These are phyloP conservation scores for Verticillium isaacii DNA, from an alignment of 2,329 filamentous ascomycete genomes.

Conservation along the genomic window DNA sequence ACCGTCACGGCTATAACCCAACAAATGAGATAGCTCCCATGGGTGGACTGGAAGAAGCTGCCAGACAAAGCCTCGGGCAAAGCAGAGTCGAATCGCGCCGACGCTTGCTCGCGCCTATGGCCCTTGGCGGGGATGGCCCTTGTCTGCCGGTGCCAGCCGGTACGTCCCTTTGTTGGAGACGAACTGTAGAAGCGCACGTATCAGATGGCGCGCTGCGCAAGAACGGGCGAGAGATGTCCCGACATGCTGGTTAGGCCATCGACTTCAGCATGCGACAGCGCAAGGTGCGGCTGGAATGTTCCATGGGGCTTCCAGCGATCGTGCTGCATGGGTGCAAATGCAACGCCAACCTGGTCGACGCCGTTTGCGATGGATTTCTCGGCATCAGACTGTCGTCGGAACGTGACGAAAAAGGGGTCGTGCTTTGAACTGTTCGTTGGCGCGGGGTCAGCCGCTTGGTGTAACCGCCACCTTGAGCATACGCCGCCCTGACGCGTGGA, in stretches of 20 bases:
- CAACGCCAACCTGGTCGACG: not conserved
- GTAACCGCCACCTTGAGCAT: no score
- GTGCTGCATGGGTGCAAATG: not conserved
- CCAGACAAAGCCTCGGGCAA: not conserved
- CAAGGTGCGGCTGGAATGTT: not conserved
- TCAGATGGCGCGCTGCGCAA: not conserved
- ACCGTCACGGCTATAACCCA: not conserved
- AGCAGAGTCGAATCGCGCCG: not conserved
- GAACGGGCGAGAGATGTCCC: not conserved
- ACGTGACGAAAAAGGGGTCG: no score
- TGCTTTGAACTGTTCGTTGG: no score
- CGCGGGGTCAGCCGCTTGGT: no score
- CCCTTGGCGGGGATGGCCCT: not conserved
- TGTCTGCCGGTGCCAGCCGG: not conserved
- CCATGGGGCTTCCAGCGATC: not conserved
- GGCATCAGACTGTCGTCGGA: no score
- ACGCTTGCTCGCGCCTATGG: not conserved
- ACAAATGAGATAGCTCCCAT: not conserved
- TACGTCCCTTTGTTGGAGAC: not conserved
- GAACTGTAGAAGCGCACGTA: not conserved
- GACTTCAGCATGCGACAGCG: no score
- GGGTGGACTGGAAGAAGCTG: not conserved
- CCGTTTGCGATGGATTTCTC: no score
- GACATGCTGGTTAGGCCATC: not conserved
- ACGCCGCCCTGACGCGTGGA: no score